Conservation (phyloP, 2,329 filamentous ascomycete species). For the Colletotrichum sp. region DNA sequence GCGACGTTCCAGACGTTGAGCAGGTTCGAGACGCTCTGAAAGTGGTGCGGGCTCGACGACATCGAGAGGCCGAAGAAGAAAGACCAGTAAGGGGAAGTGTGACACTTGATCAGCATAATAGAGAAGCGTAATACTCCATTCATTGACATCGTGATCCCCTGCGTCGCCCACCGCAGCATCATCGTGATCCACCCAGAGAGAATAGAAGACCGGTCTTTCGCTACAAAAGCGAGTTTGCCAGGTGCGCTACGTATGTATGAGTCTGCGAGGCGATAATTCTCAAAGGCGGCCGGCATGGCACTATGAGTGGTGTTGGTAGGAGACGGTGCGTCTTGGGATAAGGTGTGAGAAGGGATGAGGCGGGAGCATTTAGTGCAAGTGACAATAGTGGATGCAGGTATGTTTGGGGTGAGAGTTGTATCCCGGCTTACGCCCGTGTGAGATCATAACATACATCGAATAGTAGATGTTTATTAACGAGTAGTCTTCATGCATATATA, state of each 20-base stretch:
- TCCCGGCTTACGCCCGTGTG: background rate
- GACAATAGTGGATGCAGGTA: background rate
- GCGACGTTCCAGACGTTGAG: background rate
- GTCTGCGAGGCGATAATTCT: background rate
- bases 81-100: too few species aligned
- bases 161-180: too few species aligned
- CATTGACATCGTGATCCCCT: too few species aligned
- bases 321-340: too few species aligned
- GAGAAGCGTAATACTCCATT: too few species aligned
- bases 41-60: background rate
- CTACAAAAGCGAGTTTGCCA: too few species aligned
- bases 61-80: background rate
- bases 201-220: too few species aligned
- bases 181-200: too few species aligned
- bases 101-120: too few species aligned
- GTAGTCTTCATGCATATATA: background rate
- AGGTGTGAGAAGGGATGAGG: too few species aligned
- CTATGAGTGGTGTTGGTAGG: background rate
- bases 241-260: too few species aligned
- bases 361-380: background rate
- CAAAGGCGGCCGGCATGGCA: background rate
- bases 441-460: background rate
- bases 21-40: background rate
- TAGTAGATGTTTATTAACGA: fast-evolving
- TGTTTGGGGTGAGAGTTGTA: background rate